These are phyloP conservation scores for Diplodia mutila DNA, from an alignment of 2,329 filamentous ascomycete species.

Conservation along the genomic window DNA sequence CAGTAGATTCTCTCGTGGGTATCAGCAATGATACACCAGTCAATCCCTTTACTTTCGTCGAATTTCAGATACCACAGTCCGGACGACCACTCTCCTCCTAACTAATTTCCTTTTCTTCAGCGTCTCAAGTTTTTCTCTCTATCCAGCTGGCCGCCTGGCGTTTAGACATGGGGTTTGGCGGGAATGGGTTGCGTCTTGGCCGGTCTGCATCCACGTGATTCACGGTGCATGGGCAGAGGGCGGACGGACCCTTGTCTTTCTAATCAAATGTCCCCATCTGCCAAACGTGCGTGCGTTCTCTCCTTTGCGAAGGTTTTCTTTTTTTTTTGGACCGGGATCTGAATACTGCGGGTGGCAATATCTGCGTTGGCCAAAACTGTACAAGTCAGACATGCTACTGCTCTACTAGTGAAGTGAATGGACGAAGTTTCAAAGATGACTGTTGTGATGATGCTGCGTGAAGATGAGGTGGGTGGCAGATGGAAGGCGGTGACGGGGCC, in stretches of 20 bases:
- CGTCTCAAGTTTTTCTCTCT: slow-evolving; percentile 18
- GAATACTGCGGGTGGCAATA: slow-evolving; percentile 19
- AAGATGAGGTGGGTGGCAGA: neutral
- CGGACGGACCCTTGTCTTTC: slow-evolving; percentile 3
- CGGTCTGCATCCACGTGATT: neutral
- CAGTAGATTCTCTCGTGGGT: slow-evolving; percentile 22
- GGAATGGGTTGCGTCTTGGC: slow-evolving; percentile 3
- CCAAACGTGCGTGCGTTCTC: slow-evolving; percentile 14
- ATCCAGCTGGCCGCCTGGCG: slow-evolving; percentile 14
- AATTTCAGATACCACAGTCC: slow-evolving; percentile 26
- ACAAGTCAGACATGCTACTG: slow-evolving; percentile 3
- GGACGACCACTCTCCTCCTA: slow-evolving; percentile 8
- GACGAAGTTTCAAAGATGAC: neutral
- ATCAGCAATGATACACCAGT: slow-evolving; percentile 22
- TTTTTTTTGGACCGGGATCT: slow-evolving; percentile 12
- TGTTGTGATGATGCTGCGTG: neutral
- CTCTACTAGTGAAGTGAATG: slow-evolving; percentile 16
- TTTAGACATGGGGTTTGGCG: slow-evolving; percentile 13
- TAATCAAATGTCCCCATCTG: slow-evolving; percentile 17
- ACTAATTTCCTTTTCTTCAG: slow-evolving; percentile 20
- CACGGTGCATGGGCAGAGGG: neutral
- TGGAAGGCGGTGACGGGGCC: slow-evolving; percentile 11
- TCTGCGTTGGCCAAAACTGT: slow-evolving; percentile 6
- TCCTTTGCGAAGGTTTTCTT: slow-evolving; percentile 19
- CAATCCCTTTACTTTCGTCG: slow-evolving; percentile 20